Conservation (phyloP, 2,329 filamentous ascomycete species). For the Fusarium sambucinum region DNA sequence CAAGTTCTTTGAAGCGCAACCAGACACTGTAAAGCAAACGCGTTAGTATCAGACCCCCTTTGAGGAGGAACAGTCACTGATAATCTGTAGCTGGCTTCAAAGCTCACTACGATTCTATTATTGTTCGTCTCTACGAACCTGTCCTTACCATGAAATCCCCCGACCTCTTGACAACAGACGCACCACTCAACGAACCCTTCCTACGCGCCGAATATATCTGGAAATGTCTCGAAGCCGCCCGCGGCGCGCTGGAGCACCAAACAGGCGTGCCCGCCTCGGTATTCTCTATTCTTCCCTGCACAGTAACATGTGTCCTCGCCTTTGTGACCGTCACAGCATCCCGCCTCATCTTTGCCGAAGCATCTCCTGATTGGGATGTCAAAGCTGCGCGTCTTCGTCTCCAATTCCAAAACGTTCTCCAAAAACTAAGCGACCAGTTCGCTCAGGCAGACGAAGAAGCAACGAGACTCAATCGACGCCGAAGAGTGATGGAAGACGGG, state of each 20-base stretch:
- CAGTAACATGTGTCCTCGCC: conserved; percentile 47
- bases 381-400: conserved; percentile 50
- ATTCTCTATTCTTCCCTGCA: conserved; percentile 50
- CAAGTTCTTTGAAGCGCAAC: conserved; percentile 39
- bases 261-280: conserved; percentile 42
- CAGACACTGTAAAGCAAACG: conserved; percentile 36
- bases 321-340: conserved; percentile 53
- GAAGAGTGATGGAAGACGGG: conserved; percentile 49
- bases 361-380: conserved; percentile 54
- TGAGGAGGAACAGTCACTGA: not conserved
- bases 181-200: conserved; percentile 36
- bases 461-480: conserved; percentile 37
- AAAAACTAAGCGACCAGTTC: conserved; percentile 49
- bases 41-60: conserved; percentile 24
- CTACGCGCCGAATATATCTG: conserved; percentile 54
- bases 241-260: conserved; percentile 47
- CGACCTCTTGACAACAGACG: conserved; percentile 24
- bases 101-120: conserved; percentile 50
- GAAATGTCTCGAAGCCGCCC: conserved; percentile 51
- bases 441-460: conserved; percentile 50
- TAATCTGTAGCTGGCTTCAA: conserved; percentile 50
- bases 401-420: conserved; percentile 49
- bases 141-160: conserved; percentile 49
- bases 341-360: conserved; percentile 53
- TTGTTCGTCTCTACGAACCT: conserved; percentile 56